phyloP scores from a whole-genome alignment of 495 filamentous ascomycete species.

The Alectoria sarmentosa region DNA sequence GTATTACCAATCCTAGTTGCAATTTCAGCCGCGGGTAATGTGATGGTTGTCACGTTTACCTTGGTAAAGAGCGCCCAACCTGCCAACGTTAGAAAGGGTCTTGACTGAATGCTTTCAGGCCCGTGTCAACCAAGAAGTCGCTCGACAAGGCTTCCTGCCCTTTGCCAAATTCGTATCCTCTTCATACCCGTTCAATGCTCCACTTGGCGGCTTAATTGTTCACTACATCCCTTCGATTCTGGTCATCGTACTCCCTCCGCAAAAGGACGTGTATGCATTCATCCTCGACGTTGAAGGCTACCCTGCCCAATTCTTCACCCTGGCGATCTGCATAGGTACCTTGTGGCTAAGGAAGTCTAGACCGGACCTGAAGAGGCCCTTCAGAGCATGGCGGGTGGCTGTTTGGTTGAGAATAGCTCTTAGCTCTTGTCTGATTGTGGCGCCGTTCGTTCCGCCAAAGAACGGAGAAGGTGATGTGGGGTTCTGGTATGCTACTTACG shows the following conservation, averaged over 20 bases:
- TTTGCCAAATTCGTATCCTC: constrained; percentile 55
- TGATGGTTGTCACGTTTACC: constrained; percentile 70
- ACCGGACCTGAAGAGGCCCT: constrained; percentile 57
- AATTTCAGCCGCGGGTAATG: constrained; percentile 61
- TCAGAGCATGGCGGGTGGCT: constrained; percentile 56
- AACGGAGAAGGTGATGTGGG: constrained; percentile 46
- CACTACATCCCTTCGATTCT: constrained; percentile 62
- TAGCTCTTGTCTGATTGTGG: constrained; percentile 43
- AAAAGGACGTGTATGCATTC: constrained; percentile 63
- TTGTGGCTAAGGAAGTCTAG: constrained; percentile 54
- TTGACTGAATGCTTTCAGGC: constrained; percentile 37
- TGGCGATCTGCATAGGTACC: constrained; percentile 54
- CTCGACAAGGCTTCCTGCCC: constrained; percentile 62
- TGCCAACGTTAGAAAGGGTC: constrained; percentile 4
- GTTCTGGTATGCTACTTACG: constrained; percentile 66
- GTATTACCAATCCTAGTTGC: constrained; percentile 60
- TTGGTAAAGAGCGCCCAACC: constrained; percentile 36
- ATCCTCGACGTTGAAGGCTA: constrained; percentile 70
- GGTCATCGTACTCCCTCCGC: constrained; percentile 51
- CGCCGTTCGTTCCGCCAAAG: constrained; percentile 47
- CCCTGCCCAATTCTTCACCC: constrained; percentile 51
- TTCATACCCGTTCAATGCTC: constrained; percentile 59
- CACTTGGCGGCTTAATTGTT: constrained; percentile 57
- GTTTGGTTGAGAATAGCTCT: constrained; percentile 40
- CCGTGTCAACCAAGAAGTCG: constrained; percentile 62